Evolutionary conservation across 345 rosid species (phyloP), one percentile per base, ranked within the genome.

Genomic region (Gossypium arboreum): DNA sequence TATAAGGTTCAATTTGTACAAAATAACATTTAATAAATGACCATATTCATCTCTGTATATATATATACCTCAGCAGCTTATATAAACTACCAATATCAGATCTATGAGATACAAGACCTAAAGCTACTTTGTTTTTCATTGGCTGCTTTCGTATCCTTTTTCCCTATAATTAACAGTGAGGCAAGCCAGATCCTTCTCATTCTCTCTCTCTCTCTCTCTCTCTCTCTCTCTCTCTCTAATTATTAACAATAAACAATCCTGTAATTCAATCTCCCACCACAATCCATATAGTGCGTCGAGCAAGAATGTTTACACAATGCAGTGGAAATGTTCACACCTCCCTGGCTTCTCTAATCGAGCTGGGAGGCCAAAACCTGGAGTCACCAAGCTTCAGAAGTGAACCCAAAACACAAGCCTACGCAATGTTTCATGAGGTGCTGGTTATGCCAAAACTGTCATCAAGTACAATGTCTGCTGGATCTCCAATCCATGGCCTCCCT

Each of bases 401-500:
- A 43, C 16, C 44, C 12, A 10, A 39, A 65, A 57, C 20, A 57
- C 27, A 22, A 43, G 4, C 29, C 45, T 34, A 12, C 18, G 59
- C 11, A 34, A 47, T 27, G 57, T 60, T 25, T 57, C 52, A 73
- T 10, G 54, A 72, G 3, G 24, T 22, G 66, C 66, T 24, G 52
- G 1, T 45, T 45, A 24, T 27, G 43, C 68, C 55, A 3, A 25
- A 1, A 48, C 51, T 48, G 17, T 86, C 91, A 60, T 90, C 93
- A 15, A 95, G 87, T 76, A 76, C 88, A 59, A 95, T 79, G 81
- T 95, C 99, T 15, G 99, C 98, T 9, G 98, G 99, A 83, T 95
- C 99, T 68, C 99, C 98, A 2, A 88, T 86, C 99, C 99, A 95
- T 29, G 95, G 96, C 81, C 89, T 79, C 52, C 96, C 99, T 86